Evolutionary conservation across 768 basidiomycete species (phyloP).

Genomic region (Suillus cothurnatus): DNA sequence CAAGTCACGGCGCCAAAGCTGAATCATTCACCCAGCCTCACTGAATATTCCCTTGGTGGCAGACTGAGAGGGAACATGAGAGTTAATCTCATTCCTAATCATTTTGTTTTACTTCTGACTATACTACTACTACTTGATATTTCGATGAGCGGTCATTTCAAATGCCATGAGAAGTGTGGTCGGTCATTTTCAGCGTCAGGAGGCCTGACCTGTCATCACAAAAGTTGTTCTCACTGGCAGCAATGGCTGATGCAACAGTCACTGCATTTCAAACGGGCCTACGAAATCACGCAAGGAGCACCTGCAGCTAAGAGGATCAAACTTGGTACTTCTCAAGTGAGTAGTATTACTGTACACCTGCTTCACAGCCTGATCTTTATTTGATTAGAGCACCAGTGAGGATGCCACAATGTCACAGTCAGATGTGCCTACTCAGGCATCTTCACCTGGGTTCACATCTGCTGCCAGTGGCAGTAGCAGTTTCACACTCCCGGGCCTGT

Average conservation of each 20-base stretch:
- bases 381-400: not conserved
- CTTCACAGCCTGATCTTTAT: not conserved
- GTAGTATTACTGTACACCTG: not conserved
- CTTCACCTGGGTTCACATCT: not conserved
- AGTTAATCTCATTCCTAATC: no score
- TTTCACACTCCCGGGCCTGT: no score
- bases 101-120: no score
- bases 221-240: conserved; percentile 8
- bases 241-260: not conserved
- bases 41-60: no score
- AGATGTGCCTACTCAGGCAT: no score
- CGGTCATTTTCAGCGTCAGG: conserved; percentile 8
- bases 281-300: not conserved
- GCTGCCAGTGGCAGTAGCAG: not conserved
- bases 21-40: no score
- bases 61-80: no score
- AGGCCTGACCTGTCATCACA: conserved; percentile 6
- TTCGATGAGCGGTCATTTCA: no score
- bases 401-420: not conserved
- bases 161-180: no score
- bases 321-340: not conserved
- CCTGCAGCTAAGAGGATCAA: no score
- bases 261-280: not conserved
- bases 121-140: no score
- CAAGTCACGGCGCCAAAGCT: no score